phyloP scores from a whole-genome alignment of 2,329 filamentous ascomycete species.

The Scolecobasidium constrictum region DNA sequence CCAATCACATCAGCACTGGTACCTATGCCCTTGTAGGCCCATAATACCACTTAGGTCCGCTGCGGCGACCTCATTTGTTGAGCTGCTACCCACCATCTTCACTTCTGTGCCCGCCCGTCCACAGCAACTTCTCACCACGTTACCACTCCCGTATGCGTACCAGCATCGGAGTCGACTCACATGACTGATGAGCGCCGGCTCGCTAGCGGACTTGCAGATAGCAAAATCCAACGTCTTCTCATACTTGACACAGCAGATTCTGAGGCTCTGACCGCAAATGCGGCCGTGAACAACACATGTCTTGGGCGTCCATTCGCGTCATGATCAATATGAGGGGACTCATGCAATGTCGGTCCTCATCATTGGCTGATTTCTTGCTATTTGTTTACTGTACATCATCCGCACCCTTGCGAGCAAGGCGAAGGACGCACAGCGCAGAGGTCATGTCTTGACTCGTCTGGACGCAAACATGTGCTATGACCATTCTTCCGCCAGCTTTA shows the following conservation, averaged over 20 bases:
- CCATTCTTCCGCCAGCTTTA: not conserved
- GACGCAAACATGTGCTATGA: not conserved
- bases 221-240: constrained; percentile 19
- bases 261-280: constrained; percentile 3
- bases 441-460: not conserved
- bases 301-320: not conserved
- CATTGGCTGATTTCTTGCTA: not conserved
- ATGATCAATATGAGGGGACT: constrained; percentile 1
- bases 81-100: constrained; percentile 2
- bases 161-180: constrained; percentile 13
- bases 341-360: constrained; percentile 7
- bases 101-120: constrained; percentile 1
- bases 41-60: constrained; percentile 5
- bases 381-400: constrained; percentile 3
- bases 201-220: constrained; percentile 14
- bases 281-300: not conserved
- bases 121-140: constrained; percentile 12
- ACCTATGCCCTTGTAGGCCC: not conserved
- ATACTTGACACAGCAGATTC: not conserved
- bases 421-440: not conserved
- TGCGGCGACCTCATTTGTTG: constrained; percentile 8
- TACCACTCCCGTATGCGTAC: constrained; percentile 1
- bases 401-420: not conserved
- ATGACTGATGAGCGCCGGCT: constrained; percentile 14
- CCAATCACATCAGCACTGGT: not conserved